Evolutionary conservation across 1,284 basidiomycete genomes (phyloP), one percentile per base, ranked within the genome.

Genomic region (Sporisorium sorghi): DNA sequence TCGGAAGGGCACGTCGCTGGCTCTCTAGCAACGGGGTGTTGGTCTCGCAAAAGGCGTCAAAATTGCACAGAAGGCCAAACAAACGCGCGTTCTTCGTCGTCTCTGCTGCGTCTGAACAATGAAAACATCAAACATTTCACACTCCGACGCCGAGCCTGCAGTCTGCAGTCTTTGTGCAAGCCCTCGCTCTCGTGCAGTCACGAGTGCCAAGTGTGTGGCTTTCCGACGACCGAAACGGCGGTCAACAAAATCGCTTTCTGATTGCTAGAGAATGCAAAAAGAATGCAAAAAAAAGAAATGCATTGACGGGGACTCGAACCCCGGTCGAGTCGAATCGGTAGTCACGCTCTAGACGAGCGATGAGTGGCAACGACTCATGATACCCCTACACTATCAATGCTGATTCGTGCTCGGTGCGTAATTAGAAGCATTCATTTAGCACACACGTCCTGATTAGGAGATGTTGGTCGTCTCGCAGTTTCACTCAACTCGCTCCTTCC

Each of bases 271-370:
- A n/a, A n/a, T n/a, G 9, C 28, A 30, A 30, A 30, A 30, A 30
- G 28, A 5, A 30, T 30, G 28, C 2, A 17, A 50, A 52, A 49
- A 50, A 46, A 57, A 65, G 49, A 56, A 39, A 58, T 73, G 70
- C 70, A 73, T 73, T 68, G 70, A 73, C 70, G 64, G 70, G 70
- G 70, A 73, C 59, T 73, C 70, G 70, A 73, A 73, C 70, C 70
- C 70, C 70, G 70, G 70, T 73, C 70, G 65, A 69, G 71, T 63
- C 71, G 71, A 68, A 63, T 63, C 62, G 50, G 64, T 58, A 52
- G 33, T 59, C 50, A 62, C 58, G 58, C 50, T 32, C 44, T 32
- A 10, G 3, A 19, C 7, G 55, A 21, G 40, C 57, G 58, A 66
- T 66, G 69, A 67, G 58, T 72, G 69, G 69, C 69, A 72, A 72